Conservation (phyloP, 192 early-diverging fungal genomes). For the Coemansia furcata region DNA sequence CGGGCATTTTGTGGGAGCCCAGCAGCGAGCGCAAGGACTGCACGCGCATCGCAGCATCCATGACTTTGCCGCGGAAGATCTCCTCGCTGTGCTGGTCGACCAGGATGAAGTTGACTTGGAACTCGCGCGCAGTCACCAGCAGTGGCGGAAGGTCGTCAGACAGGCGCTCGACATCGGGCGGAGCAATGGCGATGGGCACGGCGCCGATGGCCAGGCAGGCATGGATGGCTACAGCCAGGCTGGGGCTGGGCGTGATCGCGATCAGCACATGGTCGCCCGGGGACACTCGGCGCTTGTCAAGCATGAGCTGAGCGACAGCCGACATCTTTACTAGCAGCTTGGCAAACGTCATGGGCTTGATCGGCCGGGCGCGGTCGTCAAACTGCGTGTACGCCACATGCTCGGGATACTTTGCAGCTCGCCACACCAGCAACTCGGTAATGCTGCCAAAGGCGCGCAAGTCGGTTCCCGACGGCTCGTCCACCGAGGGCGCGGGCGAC, state of each 20-base stretch:
- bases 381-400: conserved; percentile 61
- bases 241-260: conserved; percentile 65
- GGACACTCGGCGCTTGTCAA: conserved; percentile 58
- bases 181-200: conserved; percentile 66
- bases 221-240: conserved; percentile 67
- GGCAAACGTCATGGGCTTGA: conserved; percentile 64
- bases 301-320: conserved; percentile 61
- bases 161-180: conserved; percentile 61
- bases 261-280: conserved; percentile 62
- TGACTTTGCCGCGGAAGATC: conserved; percentile 60
- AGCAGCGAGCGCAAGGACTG: conserved; percentile 36
- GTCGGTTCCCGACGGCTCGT: conserved; percentile 70
- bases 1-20: conserved; percentile 54
- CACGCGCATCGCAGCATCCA: conserved; percentile 58
- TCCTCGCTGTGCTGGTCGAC: conserved; percentile 66
- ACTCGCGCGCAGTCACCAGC: conserved; percentile 62
- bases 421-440: conserved; percentile 72
- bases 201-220: conserved; percentile 82
- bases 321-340: conserved; percentile 70
- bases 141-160: conserved; percentile 69
- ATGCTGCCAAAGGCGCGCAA: conserved; percentile 66
- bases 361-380: conserved; percentile 60
- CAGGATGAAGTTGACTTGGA: conserved; percentile 59
- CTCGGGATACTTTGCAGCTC: conserved; percentile 62
- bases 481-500: conserved; percentile 58